Evolutionary conservation across 176 grass and related monocot genomes (phyloP).

Genomic region (Hordeum marinum): DNA sequence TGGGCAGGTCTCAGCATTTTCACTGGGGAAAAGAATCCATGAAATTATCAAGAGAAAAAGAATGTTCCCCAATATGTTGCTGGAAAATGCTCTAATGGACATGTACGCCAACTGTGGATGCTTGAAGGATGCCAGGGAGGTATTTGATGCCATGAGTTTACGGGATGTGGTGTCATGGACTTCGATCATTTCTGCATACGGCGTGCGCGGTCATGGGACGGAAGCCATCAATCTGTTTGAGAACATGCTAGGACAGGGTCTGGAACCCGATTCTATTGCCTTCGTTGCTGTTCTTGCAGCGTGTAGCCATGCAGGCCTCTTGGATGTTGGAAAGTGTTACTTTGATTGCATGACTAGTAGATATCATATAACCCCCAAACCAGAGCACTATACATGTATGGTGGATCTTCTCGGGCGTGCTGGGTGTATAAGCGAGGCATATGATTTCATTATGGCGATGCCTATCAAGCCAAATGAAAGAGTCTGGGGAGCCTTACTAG

Average conservation of each 20-base stretch:
- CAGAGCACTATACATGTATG: constrained; percentile 78
- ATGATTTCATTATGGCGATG: constrained; percentile 71
- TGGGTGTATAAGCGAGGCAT: constrained; percentile 57
- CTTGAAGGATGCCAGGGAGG: constrained; percentile 54
- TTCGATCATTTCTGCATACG: constrained; percentile 74
- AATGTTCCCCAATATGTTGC: constrained; percentile 62
- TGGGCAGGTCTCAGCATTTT: constrained; percentile 56
- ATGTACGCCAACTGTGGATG: constrained; percentile 79
- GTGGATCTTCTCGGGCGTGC: constrained; percentile 66
- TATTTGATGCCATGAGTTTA: constrained; percentile 58
- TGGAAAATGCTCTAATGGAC: constrained; percentile 77
- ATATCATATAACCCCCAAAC: constrained; percentile 47
- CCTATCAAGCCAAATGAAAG: constrained; percentile 62
- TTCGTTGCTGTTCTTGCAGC: constrained; percentile 68
- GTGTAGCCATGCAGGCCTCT: constrained; percentile 64
- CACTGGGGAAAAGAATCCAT: constrained; percentile 58
- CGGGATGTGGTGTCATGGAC: constrained; percentile 73
- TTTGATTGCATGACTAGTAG: constrained; percentile 60
- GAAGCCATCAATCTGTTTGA: constrained; percentile 63
- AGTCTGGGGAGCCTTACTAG: constrained; percentile 70
- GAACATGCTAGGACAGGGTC: constrained; percentile 45
- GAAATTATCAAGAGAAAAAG: constrained; percentile 46
- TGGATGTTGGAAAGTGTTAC: constrained; percentile 51
- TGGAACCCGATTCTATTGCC: constrained; percentile 60
- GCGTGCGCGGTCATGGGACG: constrained; percentile 53